phyloP scores from a whole-genome alignment of 148 eudicot species.

The Rheum nobile region DNA sequence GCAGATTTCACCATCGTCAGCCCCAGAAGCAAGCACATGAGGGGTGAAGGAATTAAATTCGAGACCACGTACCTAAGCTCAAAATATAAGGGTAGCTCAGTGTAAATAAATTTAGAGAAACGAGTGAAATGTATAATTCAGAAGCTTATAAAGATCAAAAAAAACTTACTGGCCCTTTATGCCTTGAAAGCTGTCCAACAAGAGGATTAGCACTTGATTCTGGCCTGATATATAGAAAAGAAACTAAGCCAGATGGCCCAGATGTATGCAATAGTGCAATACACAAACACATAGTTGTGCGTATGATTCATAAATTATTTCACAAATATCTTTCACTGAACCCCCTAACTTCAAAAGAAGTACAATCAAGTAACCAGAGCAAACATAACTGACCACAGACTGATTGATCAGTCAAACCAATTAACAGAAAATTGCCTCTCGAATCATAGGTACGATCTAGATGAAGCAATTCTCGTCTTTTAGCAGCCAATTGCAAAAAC shows the following conservation, averaged over 20 bases:
- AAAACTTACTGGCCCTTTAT: constrained; percentile 72
- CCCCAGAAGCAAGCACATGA: constrained; percentile 83
- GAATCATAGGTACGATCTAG: neutral
- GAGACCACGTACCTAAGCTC: constrained; percentile 66
- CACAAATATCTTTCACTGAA: neutral
- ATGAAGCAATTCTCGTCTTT: neutral
- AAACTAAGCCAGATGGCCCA: neutral
- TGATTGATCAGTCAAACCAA: neutral
- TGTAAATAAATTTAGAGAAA: neutral
- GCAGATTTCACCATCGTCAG: constrained; percentile 94
- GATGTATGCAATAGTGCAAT: neutral
- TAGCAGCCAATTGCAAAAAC: neutral
- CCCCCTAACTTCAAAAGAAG: too few relatives aligned
- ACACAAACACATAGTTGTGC: too few relatives aligned
- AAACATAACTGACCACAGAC: neutral
- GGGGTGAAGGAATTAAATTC: constrained; percentile 68
- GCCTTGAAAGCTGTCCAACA: constrained; percentile 52
- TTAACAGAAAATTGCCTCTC: neutral
- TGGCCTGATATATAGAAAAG: constrained; percentile 24
- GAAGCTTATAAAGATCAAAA: neutral
- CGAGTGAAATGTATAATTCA: neutral
- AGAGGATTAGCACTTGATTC: constrained; percentile 40
- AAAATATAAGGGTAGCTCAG: neutral
- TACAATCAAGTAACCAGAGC: too few relatives aligned
- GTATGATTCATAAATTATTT: neutral